Conservation (phyloP, 495 filamentous ascomycete genomes). For the Xylaria palmicola region DNA sequence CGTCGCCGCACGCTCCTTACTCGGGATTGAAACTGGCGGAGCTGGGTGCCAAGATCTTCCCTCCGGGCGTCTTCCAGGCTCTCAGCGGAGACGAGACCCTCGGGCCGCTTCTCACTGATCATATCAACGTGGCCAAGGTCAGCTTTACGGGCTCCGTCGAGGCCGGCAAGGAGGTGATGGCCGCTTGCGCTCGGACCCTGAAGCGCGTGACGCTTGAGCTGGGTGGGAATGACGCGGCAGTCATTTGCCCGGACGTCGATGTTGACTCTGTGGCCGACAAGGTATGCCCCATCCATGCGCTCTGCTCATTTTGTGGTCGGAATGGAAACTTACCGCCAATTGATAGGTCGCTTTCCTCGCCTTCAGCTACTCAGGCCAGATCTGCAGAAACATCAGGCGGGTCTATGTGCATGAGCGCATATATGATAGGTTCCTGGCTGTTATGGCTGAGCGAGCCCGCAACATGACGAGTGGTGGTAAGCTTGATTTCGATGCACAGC, state of each 20-base stretch:
- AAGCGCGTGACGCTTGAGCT: conserved; percentile 58
- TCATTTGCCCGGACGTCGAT: conserved; percentile 19
- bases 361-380: conserved; percentile 13
- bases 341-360: background rate
- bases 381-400: conserved; percentile 57
- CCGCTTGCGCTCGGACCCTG: conserved; percentile 46
- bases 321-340: background rate
- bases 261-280: conserved; percentile 45
- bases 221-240: background rate
- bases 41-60: conserved; percentile 53
- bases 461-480: conserved; percentile 42
- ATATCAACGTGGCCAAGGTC: conserved; percentile 58
- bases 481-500: conserved; percentile 31
- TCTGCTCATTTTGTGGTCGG: background rate
- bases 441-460: conserved; percentile 47
- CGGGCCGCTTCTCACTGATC: conserved; percentile 51
- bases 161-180: conserved; percentile 59
- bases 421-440: conserved; percentile 52
- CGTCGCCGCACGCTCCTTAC: conserved; percentile 57
- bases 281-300: background rate
- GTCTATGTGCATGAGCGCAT: conserved; percentile 60
- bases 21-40: conserved; percentile 57
- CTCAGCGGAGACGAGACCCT: conserved; percentile 56
- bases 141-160: conserved; percentile 57
- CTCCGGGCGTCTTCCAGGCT: conserved; percentile 57